Base-by-base conservation (phyloP, 2,329 filamentous ascomycete species). In the Alternaria viburni region DNA sequence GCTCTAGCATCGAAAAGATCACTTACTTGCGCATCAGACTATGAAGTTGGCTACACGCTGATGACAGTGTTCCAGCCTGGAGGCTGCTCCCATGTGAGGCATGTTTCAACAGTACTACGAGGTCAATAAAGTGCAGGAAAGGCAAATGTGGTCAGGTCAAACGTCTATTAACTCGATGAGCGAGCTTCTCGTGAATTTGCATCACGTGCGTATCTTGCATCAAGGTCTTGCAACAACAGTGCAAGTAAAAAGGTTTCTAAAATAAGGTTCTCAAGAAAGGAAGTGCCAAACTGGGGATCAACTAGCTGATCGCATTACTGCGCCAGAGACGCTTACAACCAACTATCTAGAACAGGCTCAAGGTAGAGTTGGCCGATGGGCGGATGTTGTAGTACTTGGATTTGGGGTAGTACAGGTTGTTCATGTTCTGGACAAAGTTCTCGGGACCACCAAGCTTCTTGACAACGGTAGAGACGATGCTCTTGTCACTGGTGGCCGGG, bases 381-480 rank as follows among this genome's bases (percentile, higher is more conserved):
- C 67, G 66, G 26, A 72, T 65, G 54, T 72, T 72, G 47, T 71
- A 60, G 55, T 73, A 73, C 68, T 70, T 73, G 25, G 65, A 68
- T n/a, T 57, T n/a, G 12, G 70, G 70, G 61, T 70, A 73, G 66
- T 73, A 59, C 12, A 73, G 44, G 50, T 66, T 67, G 57, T 73
- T 72, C n/a, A 36, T 13, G 28, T 52, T 57, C 23, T 55, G 41
- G 25, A 51, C 26, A 46, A 73, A 50, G 23, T 7, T 51, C 3
- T 26, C 17, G 5, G 26, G 9, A 30, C 69, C 70, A 56, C 69
- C 70, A n/a, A 73, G 64, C 21, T 59, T 57, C 26, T 72, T 63
- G 23, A 62, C 57, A 25, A 66, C 61, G 28, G 58, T 64, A 17
- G 28, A n/a, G 1, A 75, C 58, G 11, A 75, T 54, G 36, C 71